Percentiles rank a stretch among this genome's conserved stretches.
Conservation (phyloP, 2,329 filamentous ascomycete species). For the Aureobasidium musti region DNA sequence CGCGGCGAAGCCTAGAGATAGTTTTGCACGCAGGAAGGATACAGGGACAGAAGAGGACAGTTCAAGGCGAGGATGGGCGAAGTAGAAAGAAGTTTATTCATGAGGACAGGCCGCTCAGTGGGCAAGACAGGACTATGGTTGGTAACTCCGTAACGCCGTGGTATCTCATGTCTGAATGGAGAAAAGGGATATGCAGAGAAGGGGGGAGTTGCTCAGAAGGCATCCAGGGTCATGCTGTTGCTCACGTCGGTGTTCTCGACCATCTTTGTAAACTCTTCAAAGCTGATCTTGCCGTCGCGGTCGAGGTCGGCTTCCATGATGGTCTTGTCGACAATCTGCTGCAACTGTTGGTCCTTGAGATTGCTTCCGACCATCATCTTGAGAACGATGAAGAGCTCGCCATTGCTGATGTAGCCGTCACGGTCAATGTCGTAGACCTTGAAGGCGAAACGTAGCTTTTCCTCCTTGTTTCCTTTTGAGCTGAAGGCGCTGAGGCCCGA, state of each 20-base stretch:
- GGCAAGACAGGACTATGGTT: background rate
- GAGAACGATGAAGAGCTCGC: constrained; percentile 96
- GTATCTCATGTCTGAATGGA: constrained; percentile 27
- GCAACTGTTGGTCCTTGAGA: constrained; percentile 96
- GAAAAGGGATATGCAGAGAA: constrained; percentile 1
- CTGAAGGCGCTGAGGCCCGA: constrained; percentile 93
- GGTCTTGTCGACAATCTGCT: constrained; percentile 99
- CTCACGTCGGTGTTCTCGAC: constrained; percentile 82
- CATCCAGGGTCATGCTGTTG: constrained; percentile 20
- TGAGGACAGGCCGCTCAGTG: constrained; percentile 1
- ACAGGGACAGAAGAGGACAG: too few relatives aligned
- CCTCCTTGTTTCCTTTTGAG: constrained; percentile 98
- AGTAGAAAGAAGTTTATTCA: background rate
- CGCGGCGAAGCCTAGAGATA: constrained; percentile 31
- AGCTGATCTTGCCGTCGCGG: constrained; percentile 96
- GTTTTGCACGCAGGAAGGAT: too few relatives aligned
- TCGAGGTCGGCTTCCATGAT: constrained; percentile 99
- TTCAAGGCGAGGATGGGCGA: too few relatives aligned
- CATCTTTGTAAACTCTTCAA: constrained; percentile 99
- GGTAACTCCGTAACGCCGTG: constrained; percentile 28
- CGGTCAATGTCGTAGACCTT: constrained; percentile 99
- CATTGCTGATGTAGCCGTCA: constrained; percentile 97
- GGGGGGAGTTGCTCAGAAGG: background rate
- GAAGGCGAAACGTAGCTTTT: constrained; percentile 97
- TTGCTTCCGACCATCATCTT: constrained; percentile 99